Evolutionary conservation across 1,284 basidiomycete species (phyloP).

Genomic region (Rhodotorula sp.): DNA sequence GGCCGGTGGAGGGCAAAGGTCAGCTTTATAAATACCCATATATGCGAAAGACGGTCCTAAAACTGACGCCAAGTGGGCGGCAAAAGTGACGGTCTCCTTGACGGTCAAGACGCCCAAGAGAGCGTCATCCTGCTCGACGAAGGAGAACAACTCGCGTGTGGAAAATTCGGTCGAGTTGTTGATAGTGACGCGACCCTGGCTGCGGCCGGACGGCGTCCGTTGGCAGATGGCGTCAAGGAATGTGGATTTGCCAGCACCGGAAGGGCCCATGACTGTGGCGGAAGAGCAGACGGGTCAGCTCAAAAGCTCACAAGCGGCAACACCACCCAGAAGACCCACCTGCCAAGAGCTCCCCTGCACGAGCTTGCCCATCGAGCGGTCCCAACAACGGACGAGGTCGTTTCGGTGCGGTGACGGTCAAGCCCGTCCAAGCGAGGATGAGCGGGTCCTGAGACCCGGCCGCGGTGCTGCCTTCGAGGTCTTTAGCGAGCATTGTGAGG

Average conservation of each 20-base stretch:
- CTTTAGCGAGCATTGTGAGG: neutral
- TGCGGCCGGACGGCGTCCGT: conserved; percentile 31
- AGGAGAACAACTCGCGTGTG: conserved; percentile 39
- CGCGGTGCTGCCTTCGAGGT: neutral
- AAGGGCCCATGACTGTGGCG: conserved; percentile 49
- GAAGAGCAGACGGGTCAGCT: neutral
- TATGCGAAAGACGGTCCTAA: neutral
- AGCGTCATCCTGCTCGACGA: conserved; percentile 52
- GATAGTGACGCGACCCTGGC: conserved; percentile 21
- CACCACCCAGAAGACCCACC: conserved; percentile 1
- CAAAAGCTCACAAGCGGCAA: neutral
- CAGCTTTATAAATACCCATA: neutral
- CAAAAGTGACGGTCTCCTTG: conserved; percentile 48
- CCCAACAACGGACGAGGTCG: conserved; percentile 17
- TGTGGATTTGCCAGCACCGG: conserved; percentile 50
- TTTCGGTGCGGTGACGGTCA: conserved; percentile 17
- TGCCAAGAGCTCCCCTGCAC: conserved; percentile 25
- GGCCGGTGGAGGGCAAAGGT: neutral
- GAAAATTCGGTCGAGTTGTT: conserved; percentile 22
- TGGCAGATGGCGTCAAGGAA: conserved; percentile 50
- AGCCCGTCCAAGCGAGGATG: conserved; percentile 20
- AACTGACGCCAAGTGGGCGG: conserved; percentile 44
- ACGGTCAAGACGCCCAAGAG: conserved; percentile 51
- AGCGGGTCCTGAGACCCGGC: conserved; percentile 3
- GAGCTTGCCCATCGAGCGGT: conserved; percentile 7